Evolutionary conservation across 352 stramenopile genomes (phyloP).

Genomic region (Globisporangium barbulae): DNA sequence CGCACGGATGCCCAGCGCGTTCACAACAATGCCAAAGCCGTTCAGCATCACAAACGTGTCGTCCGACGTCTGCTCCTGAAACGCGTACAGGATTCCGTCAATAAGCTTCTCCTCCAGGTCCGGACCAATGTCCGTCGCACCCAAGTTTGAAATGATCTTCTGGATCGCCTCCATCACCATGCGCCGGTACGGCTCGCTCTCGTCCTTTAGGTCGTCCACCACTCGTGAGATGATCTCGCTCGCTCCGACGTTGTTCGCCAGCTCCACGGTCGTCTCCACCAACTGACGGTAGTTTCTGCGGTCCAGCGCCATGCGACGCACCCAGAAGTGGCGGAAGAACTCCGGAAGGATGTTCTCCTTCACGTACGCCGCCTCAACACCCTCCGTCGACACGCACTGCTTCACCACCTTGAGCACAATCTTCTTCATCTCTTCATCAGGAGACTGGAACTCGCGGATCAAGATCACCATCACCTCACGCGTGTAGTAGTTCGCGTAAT

Average conservation of each 20-base stretch:
- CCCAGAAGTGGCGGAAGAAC: slow-evolving; percentile 99
- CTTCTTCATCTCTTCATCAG: slow-evolving; percentile 99
- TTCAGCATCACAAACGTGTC: slow-evolving; percentile 96
- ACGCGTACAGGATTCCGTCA: slow-evolving; percentile 99
- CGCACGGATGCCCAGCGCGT: slow-evolving; percentile 94
- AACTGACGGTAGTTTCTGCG: slow-evolving; percentile 98
- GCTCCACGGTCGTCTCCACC: slow-evolving; percentile 98
- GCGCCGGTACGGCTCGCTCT: slow-evolving; percentile 97
- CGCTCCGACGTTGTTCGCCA: slow-evolving; percentile 99
- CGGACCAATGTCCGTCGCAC: slow-evolving; percentile 94
- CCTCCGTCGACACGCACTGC: slow-evolving; percentile 98
- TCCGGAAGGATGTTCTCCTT: slow-evolving; percentile 97
- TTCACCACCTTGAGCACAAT: slow-evolving; percentile 96
- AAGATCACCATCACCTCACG: slow-evolving; percentile 99
- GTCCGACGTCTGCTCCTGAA: slow-evolving; percentile 97
- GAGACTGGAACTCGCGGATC: slow-evolving; percentile 97
- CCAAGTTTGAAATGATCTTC: slow-evolving; percentile 98
- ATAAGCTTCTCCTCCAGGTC: slow-evolving; percentile 99
- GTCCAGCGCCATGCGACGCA: slow-evolving; percentile 97
- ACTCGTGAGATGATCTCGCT: slow-evolving; percentile 97
- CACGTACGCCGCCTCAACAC: slow-evolving; percentile 98
- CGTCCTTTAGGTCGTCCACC: slow-evolving; percentile 99
- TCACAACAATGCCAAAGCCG: slow-evolving; percentile 98
- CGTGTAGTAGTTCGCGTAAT: slow-evolving; percentile 99
- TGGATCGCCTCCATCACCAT: slow-evolving; percentile 99